These are phyloP conservation scores for Laguncularia racemosa DNA, from an alignment of 345 rosid genomes.

Conservation along the genomic window DNA sequence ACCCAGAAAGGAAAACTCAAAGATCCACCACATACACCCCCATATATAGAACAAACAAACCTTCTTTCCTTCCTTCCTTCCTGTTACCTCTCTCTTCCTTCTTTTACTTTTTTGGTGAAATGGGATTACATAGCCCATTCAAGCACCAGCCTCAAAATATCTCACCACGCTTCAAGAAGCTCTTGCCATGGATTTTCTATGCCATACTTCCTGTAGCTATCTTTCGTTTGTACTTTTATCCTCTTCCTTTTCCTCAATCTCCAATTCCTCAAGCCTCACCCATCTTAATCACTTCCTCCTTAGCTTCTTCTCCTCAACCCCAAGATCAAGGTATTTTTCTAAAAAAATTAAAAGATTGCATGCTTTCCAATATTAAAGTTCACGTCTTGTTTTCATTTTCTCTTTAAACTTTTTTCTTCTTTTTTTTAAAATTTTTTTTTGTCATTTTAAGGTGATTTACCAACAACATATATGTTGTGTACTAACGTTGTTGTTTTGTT, in stretches of 20 bases:
- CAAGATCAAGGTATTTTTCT: not conserved
- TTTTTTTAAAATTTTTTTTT: not conserved
- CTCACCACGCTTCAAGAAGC: slow-evolving; percentile 23
- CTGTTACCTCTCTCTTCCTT: too few species aligned
- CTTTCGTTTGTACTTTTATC: slow-evolving; percentile 39
- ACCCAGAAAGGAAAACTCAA: too few species aligned
- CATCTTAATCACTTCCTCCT: slow-evolving; percentile 16
- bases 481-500: not conserved
- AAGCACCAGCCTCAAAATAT: slow-evolving; percentile 19
- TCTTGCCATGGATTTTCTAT: slow-evolving; percentile 38
- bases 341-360: not conserved
- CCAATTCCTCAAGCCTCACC: slow-evolving; percentile 6
- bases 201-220: slow-evolving; percentile 32
- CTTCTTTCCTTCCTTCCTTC: too few species aligned
- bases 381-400: not conserved
- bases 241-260: slow-evolving; percentile 20
- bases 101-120: slow-evolving; percentile 1
- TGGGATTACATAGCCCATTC: slow-evolving; percentile 33
- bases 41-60: too few species aligned
- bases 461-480: not conserved
- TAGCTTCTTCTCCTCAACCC: slow-evolving; percentile 9
- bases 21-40: too few species aligned
- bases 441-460: not conserved
- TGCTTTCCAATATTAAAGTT: not conserved
- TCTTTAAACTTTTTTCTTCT: not conserved